Conservation (phyloP, 2,329 filamentous ascomycete genomes). For the Parasarocladium wereldwijsianum region DNA sequence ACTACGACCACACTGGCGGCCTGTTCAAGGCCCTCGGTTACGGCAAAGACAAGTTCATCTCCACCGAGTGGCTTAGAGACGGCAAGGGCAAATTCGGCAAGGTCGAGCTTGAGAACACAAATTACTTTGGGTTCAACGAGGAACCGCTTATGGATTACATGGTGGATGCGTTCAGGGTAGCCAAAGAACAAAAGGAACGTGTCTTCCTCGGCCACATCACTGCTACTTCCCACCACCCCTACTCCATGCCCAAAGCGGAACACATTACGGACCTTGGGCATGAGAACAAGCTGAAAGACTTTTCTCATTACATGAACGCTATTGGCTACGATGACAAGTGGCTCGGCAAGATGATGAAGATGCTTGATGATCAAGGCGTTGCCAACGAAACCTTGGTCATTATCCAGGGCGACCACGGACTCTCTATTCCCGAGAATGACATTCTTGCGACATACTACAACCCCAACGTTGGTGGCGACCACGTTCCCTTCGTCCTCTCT, state of each 20-base stretch:
- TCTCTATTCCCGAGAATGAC: conserved; percentile 18
- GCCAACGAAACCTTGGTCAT: conserved; percentile 19
- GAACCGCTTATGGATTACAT: conserved; percentile 17
- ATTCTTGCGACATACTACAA: conserved; percentile 18
- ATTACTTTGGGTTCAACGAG: conserved; percentile 20
- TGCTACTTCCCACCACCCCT: conserved; percentile 20
- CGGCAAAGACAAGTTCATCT: conserved; percentile 11
- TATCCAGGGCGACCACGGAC: conserved; percentile 18
- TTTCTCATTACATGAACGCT: conserved; percentile 19
- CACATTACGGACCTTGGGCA: conserved; percentile 12
- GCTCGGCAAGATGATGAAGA: conserved; percentile 15
- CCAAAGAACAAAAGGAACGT: conserved; percentile 15
- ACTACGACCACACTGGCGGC: conserved; percentile 18
- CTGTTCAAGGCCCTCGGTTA: conserved; percentile 18
- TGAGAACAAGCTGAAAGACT: conserved; percentile 11
- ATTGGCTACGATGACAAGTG: conserved; percentile 18
- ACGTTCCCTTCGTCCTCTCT: conserved; percentile 17
- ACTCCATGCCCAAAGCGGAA: conserved; percentile 14
- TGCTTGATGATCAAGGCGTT: conserved; percentile 17
- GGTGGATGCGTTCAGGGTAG: conserved; percentile 15
- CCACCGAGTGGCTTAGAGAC: conserved; percentile 15
- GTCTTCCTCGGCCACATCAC: conserved; percentile 20
- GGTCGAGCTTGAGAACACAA: conserved; percentile 15
- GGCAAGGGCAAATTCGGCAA: conserved; percentile 16
- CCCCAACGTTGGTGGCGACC: conserved; percentile 16